These are phyloP conservation scores for Eimeria sp. DNA, from an alignment of 169 alveolate genomes.

Conservation along the genomic window DNA sequence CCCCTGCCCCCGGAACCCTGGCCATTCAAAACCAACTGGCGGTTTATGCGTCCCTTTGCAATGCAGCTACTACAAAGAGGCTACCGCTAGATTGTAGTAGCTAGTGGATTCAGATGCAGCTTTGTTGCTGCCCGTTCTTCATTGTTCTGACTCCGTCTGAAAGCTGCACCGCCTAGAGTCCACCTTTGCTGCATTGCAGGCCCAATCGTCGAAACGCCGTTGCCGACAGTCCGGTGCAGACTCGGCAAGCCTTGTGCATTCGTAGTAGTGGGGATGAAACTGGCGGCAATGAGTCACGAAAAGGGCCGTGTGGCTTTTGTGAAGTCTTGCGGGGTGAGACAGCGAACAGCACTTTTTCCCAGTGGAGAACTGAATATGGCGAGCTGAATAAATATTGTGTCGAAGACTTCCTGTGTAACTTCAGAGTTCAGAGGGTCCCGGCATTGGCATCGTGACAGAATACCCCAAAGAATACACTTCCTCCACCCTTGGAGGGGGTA, in stretches of 20 bases:
- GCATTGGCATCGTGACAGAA: slow-evolving; percentile 62
- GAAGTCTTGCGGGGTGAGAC: slow-evolving; percentile 76
- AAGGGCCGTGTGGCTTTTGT: slow-evolving; percentile 56
- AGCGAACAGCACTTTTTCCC: background rate
- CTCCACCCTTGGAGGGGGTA: background rate
- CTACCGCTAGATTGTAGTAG: background rate
- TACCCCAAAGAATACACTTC: slow-evolving; percentile 15
- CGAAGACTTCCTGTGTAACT: slow-evolving; percentile 21
- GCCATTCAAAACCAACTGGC: background rate
- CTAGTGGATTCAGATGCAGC: background rate
- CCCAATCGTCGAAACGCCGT: slow-evolving; percentile 8
- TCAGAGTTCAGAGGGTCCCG: slow-evolving; percentile 64
- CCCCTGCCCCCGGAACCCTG: background rate
- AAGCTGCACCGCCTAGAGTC: background rate
- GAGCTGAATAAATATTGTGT: background rate
- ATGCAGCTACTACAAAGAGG: background rate
- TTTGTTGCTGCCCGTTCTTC: background rate
- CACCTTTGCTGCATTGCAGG: background rate
- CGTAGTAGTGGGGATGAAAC: slow-evolving; percentile 37
- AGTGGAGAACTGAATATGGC: background rate
- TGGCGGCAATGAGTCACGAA: slow-evolving; percentile 65
- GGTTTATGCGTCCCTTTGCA: background rate
- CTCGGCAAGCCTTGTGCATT: slow-evolving; percentile 30
- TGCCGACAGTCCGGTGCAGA: slow-evolving; percentile 15
- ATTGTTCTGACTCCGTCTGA: background rate